Evolutionary conservation across 139 green algal species (phyloP).

Genomic region (Chlamydomonas sp.): DNA sequence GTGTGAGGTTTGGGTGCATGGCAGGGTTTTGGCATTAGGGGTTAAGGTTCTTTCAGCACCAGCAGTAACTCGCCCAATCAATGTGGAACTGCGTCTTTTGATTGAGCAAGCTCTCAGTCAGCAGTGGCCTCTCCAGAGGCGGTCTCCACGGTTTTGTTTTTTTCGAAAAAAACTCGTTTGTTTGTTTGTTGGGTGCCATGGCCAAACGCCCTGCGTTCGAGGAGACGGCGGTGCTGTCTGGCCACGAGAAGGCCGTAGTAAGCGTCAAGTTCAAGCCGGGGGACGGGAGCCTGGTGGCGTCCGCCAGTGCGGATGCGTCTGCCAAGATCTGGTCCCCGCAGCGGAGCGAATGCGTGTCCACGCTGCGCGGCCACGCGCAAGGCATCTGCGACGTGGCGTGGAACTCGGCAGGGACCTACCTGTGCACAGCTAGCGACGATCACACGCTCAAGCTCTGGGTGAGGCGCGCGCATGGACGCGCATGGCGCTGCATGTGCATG

Average conservation of each 20-base stretch:
- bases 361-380: conserved; percentile 45
- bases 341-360: conserved; percentile 33
- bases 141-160: too few relatives aligned
- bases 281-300: conserved; percentile 42
- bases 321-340: conserved; percentile 56
- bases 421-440: conserved; percentile 64
- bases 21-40: too few relatives aligned
- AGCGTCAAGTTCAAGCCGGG: conserved; percentile 5
- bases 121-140: too few relatives aligned
- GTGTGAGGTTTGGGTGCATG: too few relatives aligned
- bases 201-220: not conserved
- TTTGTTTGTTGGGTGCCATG: too few relatives aligned
- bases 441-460: conserved; percentile 49
- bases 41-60: too few relatives aligned
- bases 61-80: too few relatives aligned
- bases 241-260: conserved; percentile 2
- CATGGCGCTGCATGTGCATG: too few relatives aligned
- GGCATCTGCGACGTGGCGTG: conserved; percentile 78
- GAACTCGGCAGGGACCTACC: conserved; percentile 45
- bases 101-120: too few relatives aligned
- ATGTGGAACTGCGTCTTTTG: too few relatives aligned
- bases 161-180: too few relatives aligned
- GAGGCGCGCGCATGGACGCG: too few relatives aligned
- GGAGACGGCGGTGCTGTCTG: not conserved
- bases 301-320: conserved; percentile 60